Base-by-base conservation (phyloP, 495 filamentous ascomycete genomes). In the Pseudoneurospora amorphoporcata region DNA sequence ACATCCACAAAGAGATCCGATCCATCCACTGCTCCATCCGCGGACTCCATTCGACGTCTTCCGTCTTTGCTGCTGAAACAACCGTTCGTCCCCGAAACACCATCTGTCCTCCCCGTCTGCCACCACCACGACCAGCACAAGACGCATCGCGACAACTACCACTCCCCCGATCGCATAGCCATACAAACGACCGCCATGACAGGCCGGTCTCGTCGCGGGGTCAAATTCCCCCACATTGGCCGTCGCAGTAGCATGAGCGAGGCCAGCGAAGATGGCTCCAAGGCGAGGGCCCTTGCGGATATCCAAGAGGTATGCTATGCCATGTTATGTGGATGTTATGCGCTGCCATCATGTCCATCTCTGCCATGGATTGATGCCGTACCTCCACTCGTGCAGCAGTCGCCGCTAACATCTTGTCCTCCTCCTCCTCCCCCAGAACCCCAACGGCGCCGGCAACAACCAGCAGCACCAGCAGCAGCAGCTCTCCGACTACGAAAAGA, bases 401-500 rank as follows among this genome's bases (percentile, higher is more conserved):
- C 40, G 38, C 32, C 42, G 61, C 75, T 74, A 70, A 79, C 73
- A 68, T 68, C 12, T 70, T 8, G 32, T 41, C 38, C 1, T 73
- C 7, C 23, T 41, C 38, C 1, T 73, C 7, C 23, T 23, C 23
- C 23, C 23, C 23, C 65, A 86, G 82, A 82, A 81, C 72, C 75
- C 77, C 10, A 68, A 76, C 14, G 71, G 71, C 0, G 58, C 76
- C 37, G 77, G 77, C 42, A 71, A 79, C 70, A 53, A 77, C 39
- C 75, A 77, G 37, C 70, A 76, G 53, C 53, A 37, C 1, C 10
- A 68, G 77, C 39, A 37, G 35, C 75, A 77, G 37, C 70, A 76
- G 53, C 53, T 61, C 23, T 73, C 93, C 78, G 96, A 97, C 32
- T 97, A 95, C 81, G 94, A 98, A 79, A 98, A 97, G 90, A 99